Base-by-base conservation (phyloP, 73 alveolate genomes). In the Uronychia binucleata region DNA sequence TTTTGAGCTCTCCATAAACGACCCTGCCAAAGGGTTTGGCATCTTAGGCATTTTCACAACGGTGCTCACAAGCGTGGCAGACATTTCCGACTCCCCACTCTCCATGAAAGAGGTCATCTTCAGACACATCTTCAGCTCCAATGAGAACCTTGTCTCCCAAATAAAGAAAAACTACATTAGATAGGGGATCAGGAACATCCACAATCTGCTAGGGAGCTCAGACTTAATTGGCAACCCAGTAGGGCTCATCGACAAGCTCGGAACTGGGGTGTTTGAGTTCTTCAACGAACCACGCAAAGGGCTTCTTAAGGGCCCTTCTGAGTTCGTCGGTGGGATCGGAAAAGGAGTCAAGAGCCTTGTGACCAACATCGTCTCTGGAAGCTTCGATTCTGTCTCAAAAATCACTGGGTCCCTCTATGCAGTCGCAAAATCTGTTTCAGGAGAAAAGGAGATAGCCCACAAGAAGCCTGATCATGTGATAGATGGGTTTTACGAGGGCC, bases 221-320 rank as follows among this genome's bases (percentile, higher is more conserved):
- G 98, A 96, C 85, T 79, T 96, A 0, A 77, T 96, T n/a, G 99
- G 99, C n/a, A 96, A 96, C 80, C 99, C 99, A 59, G 96, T 96
- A 0, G 95, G 96, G 74, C 93, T 96, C 31, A 87, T 96, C 13
- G 96, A 94, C 77, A 96, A 95, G 79, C 91, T 96, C 0, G 99
- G 99, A n/a, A 93, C 98, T 5, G 99, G 99, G 5, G 97, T 96
- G 13, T 95, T 93, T 84, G 98, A 95, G 87, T 94, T 96, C 89
- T 90, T 95, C 32, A 96, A 91, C 85, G 99, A 95, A 58, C 99
- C 99, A 0, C 83, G 96, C 59, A 95, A 95, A 84, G 99, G 99
- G 29, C 89, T 96, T 33, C 81, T 95, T 30, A 83, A 91, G 34
- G 98, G 99, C 11, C 99, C 99, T 14, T 84, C 83, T 75, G 98